phyloP scores from a whole-genome alignment of 2,329 filamentous ascomycete genomes.

The Trichoderma sp. region DNA sequence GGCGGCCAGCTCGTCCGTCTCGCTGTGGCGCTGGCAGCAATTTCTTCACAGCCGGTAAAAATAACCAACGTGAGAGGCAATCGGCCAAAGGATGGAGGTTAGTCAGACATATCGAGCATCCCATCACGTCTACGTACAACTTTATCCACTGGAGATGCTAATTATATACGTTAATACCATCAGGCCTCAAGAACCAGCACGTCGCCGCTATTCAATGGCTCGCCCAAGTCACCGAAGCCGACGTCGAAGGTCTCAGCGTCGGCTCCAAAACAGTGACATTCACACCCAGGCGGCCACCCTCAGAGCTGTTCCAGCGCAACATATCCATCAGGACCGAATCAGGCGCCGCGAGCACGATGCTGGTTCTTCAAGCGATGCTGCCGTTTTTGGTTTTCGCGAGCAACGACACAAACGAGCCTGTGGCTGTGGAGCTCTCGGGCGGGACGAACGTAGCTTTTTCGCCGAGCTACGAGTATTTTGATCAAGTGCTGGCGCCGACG shows the following conservation, averaged over 20 bases:
- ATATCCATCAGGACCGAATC: conserved; percentile 56
- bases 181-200: conserved; percentile 65
- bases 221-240: conserved; percentile 54
- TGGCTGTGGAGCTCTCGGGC: conserved; percentile 57
- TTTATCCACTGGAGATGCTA: background rate
- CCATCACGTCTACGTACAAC: background rate
- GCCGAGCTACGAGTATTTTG: conserved; percentile 63
- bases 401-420: conserved; percentile 47
- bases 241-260: conserved; percentile 54
- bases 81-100: conserved; percentile 43
- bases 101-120: conserved; percentile 6
- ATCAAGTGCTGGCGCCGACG: conserved; percentile 62
- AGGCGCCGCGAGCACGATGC: conserved; percentile 56
- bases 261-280: conserved; percentile 58
- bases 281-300: conserved; percentile 46
- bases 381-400: conserved; percentile 61
- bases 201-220: conserved; percentile 60
- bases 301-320: conserved; percentile 46
- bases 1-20: conserved; percentile 65
- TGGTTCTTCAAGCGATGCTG: conserved; percentile 64
- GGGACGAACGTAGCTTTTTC: conserved; percentile 64
- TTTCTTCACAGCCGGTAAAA: conserved; percentile 57
- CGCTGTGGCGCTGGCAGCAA: conserved; percentile 59
- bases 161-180: background rate
- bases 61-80: conserved; percentile 62